Conservation (phyloP, 805 yeast species). For the Candida ficus region DNA sequence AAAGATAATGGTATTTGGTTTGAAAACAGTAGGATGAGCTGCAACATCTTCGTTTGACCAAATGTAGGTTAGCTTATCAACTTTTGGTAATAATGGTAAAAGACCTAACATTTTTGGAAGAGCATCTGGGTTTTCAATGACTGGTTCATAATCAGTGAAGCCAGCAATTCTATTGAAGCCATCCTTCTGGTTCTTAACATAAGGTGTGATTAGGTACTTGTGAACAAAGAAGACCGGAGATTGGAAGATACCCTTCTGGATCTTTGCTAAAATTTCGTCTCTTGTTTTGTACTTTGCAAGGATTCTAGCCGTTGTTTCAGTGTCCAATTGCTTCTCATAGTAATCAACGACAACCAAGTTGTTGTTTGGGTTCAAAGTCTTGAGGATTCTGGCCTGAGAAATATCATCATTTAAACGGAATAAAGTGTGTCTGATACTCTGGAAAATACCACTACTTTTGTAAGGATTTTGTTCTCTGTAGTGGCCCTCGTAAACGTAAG, state of each 20-base stretch:
- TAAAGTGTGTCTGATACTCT: conserved; percentile 14
- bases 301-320: conserved; percentile 30
- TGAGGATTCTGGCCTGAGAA: conserved; percentile 38
- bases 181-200: conserved; percentile 11
- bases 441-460: neutral
- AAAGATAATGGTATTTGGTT: conserved; percentile 15
- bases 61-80: conserved; percentile 11
- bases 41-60: conserved; percentile 18
- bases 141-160: conserved; percentile 16
- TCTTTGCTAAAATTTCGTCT: conserved; percentile 17
- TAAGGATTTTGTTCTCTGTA: conserved; percentile 16
- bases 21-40: conserved; percentile 9
- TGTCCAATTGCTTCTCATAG: conserved; percentile 26
- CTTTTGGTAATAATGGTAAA: conserved; percentile 15
- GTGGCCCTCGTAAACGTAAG: conserved; percentile 9
- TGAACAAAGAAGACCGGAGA: conserved; percentile 23
- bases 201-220: conserved; percentile 17
- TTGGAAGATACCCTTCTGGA: conserved; percentile 19
- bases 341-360: neutral
- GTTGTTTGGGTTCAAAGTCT: conserved; percentile 35
- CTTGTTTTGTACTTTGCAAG: conserved; percentile 16
- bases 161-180: conserved; percentile 17
- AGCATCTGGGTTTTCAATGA: conserved; percentile 10
- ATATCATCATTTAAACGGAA: conserved; percentile 47
- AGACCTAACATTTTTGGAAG: neutral